phyloP scores from a whole-genome alignment of 768 basidiomycete genomes.

The Psilocybe subaeruginosa region DNA sequence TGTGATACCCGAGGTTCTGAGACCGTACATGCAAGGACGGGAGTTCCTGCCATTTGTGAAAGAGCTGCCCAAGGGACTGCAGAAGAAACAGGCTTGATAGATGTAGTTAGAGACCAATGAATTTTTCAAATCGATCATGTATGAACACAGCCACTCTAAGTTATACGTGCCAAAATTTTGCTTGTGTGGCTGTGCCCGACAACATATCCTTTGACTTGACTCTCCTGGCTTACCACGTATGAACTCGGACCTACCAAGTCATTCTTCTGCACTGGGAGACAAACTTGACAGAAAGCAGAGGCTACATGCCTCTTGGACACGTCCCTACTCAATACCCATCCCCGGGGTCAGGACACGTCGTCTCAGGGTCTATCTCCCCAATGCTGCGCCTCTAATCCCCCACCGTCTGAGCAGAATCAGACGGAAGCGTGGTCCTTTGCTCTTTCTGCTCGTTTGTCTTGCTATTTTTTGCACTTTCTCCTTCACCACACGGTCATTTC shows the following conservation, averaged over 20 bases:
- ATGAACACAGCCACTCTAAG: slow-evolving; percentile 5
- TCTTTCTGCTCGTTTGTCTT: slow-evolving; percentile 54
- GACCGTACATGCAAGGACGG: slow-evolving; percentile 96
- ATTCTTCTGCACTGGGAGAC: slow-evolving; percentile 45
- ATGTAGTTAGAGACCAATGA: background rate
- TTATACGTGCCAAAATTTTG: background rate
- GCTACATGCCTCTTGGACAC: slow-evolving; percentile 44
- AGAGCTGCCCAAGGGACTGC: slow-evolving; percentile 75
- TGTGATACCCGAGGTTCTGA: slow-evolving; percentile 84
- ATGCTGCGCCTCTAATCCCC: slow-evolving; percentile 48
- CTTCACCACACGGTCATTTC: slow-evolving; percentile 46
- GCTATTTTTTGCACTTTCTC: slow-evolving; percentile 51
- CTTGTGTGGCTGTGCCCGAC: slow-evolving; percentile 12
- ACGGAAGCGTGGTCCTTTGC: slow-evolving; percentile 55
- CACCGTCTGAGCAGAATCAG: slow-evolving; percentile 49
- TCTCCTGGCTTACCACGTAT: slow-evolving; percentile 1
- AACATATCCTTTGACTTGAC: slow-evolving; percentile 1
- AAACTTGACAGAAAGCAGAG: slow-evolving; percentile 39
- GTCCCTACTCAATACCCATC: slow-evolving; percentile 59
- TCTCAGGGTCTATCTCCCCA: slow-evolving; percentile 61
- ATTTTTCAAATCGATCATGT: slow-evolving; percentile 3
- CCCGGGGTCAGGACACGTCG: slow-evolving; percentile 60
- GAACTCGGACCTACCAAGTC: slow-evolving; percentile 41
- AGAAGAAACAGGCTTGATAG: slow-evolving; percentile 62
- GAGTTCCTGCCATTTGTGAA: slow-evolving; percentile 87